phyloP scores from a whole-genome alignment of 2,329 filamentous ascomycete genomes.

The Dryadomyces quercus-mongolicae region DNA sequence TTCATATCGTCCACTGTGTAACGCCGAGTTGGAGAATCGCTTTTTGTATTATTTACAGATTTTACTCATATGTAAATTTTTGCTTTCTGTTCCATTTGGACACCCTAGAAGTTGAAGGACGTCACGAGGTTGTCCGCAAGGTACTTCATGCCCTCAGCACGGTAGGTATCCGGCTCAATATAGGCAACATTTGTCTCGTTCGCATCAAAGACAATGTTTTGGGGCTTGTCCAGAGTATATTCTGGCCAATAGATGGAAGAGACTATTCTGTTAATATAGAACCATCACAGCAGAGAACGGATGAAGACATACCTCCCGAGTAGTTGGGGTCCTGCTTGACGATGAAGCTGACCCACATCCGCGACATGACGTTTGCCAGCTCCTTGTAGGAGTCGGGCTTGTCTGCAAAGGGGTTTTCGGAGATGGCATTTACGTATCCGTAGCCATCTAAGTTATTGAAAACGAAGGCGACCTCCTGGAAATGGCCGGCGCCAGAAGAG shows the following conservation, averaged over 20 bases:
- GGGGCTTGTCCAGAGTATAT: conserved; percentile 23
- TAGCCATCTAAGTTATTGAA: conserved; percentile 37
- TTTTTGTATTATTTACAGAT: too few species aligned
- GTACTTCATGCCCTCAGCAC: conserved; percentile 28
- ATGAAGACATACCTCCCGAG: conserved; percentile 11
- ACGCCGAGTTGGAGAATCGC: too few species aligned
- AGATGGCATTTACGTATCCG: neutral
- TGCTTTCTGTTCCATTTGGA: too few species aligned
- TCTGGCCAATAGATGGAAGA: conserved; percentile 24
- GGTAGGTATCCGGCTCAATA: conserved; percentile 33
- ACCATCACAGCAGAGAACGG: neutral
- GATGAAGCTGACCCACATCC: conserved; percentile 30
- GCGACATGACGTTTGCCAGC: conserved; percentile 21
- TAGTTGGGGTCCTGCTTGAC: conserved; percentile 28
- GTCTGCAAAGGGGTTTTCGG: conserved; percentile 22
- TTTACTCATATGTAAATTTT: too few species aligned
- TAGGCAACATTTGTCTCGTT: conserved; percentile 20
- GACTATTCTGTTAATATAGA: conserved; percentile 8
- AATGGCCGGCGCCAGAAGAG: conserved; percentile 31
- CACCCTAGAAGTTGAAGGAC: neutral
- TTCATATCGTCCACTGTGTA: too few species aligned
- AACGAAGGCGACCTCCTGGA: conserved; percentile 35
- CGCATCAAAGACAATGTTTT: conserved; percentile 31
- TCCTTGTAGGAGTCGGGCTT: conserved; percentile 26
- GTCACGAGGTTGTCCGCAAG: neutral